These are phyloP conservation scores for Pseudevernia furfuracea DNA, from an alignment of 495 filamentous ascomycete species.

Conservation along the genomic window DNA sequence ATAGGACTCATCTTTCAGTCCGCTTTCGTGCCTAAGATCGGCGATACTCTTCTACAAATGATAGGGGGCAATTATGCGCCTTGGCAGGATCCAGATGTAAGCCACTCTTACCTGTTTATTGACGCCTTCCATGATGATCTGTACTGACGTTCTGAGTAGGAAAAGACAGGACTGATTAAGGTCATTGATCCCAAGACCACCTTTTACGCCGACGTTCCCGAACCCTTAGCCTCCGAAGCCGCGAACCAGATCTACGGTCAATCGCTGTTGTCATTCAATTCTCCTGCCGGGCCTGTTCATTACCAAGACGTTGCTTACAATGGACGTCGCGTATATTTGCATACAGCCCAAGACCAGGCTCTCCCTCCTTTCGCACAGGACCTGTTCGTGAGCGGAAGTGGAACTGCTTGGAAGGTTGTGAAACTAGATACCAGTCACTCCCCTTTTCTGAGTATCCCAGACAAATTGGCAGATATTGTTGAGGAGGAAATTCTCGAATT, in stretches of 20 bases:
- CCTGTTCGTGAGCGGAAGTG: conserved; percentile 12
- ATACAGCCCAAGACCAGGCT: conserved; percentile 14
- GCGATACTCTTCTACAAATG: conserved; percentile 9
- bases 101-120: not conserved
- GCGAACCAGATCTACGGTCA: conserved; percentile 8
- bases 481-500: not conserved
- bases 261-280: conserved; percentile 13
- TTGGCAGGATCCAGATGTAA: conserved; percentile 14
- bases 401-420: conserved; percentile 9
- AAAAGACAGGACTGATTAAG: conserved; percentile 13
- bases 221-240: conserved; percentile 19
- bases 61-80: conserved; percentile 18
- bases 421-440: conserved; percentile 14
- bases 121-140: not conserved
- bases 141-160: not conserved
- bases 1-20: conserved; percentile 29
- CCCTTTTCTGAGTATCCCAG: conserved; percentile 20
- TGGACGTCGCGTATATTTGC: conserved; percentile 13
- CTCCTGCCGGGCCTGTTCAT: conserved; percentile 10
- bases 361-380: conserved; percentile 18
- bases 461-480: conserved; percentile 19
- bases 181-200: conserved; percentile 16
- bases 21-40: conserved; percentile 26
- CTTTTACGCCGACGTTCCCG: conserved; percentile 20
- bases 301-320: conserved; percentile 14